Base-by-base conservation (phyloP, 2,329 filamentous ascomycete genomes). In the Apiospora malaysiana region DNA sequence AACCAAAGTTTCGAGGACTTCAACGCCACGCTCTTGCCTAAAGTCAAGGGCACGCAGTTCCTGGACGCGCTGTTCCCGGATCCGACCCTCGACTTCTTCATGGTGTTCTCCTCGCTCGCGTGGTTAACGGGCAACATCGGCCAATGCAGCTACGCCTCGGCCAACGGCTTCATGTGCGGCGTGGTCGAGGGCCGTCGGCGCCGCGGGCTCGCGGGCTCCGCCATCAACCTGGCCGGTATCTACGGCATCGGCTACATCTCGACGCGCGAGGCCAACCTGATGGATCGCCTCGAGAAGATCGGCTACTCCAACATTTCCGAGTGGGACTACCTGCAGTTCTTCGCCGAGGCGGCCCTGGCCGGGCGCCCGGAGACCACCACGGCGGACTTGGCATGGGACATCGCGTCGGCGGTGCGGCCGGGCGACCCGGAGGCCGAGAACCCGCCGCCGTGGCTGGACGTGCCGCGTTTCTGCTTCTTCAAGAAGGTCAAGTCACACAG, bases 1-100 rank as follows among this genome's bases (percentile, higher is more conserved):
- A 23, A 83, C 82, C 1, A 86, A 85, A 72, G 18, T 25, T 5
- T 71, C 79, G 3, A 76, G 85, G 75, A 73, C 51, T 59, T 70
- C 23, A 23, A 72, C 12, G 79, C 79, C 0, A 77, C 81, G 14
- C 70, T 82, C 9, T 71, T 71, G 16, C 81, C 81, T 42, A 83
- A 83, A 72, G 78, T 83, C 0, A 70, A 77, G 12, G 81, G 81
- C 7, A 78, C 73, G 1, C 74, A 72, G 45, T 73, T 78, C 63
- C 72, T 83, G 5, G 75, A 82, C 66, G 75, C 78, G 8, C 40
- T 79, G 0, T 79, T 83, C 37, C 68, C 70, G 7, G 51, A 74
- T 0, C 66, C 66, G 4, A 23, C 43, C 1, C 75, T 83, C 12
- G 81, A 82, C 70, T 82, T 81, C 73, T 82, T 82, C 71, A 73